phyloP scores from a whole-genome alignment of 2,329 filamentous ascomycete genomes.

The Phialemonium atrogriseum region DNA sequence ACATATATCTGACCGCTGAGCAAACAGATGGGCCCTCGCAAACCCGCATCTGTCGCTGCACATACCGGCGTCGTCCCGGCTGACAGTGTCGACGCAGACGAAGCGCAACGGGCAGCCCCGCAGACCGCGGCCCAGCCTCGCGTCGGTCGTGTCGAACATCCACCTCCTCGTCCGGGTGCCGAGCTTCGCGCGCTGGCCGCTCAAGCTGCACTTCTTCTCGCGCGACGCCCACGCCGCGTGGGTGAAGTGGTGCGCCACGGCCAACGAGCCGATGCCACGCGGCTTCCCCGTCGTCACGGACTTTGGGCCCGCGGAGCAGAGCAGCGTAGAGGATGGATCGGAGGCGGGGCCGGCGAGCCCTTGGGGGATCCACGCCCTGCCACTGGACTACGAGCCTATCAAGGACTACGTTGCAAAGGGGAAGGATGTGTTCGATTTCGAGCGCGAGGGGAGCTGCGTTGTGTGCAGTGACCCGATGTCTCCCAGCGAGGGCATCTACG shows the following conservation, averaged over 20 bases:
- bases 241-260: constrained; percentile 47
- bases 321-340: constrained; percentile 1
- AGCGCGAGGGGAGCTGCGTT: constrained; percentile 46
- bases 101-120: constrained; percentile 47
- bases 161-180: constrained; percentile 71
- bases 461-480: constrained; percentile 40
- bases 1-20: too few relatives aligned
- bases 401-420: constrained; percentile 48
- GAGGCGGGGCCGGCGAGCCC: constrained; percentile 5
- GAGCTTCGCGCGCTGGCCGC: constrained; percentile 77
- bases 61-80: constrained; percentile 57
- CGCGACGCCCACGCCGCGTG: constrained; percentile 62
- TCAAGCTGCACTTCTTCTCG: constrained; percentile 71
- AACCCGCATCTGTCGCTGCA: constrained; percentile 77
- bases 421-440: constrained; percentile 44
- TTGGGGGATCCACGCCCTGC: constrained; percentile 45
- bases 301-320: constrained; percentile 26
- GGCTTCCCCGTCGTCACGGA: constrained; percentile 50
- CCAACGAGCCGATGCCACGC: constrained; percentile 35
- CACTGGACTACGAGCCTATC: constrained; percentile 46
- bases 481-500: constrained; percentile 42
- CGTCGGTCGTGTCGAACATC: constrained; percentile 67
- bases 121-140: constrained; percentile 51
- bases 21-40: constrained; percentile 76
- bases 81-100: constrained; percentile 40